phyloP scores from a whole-genome alignment of 805 yeast genomes.

The Saturnispora halmiae region DNA sequence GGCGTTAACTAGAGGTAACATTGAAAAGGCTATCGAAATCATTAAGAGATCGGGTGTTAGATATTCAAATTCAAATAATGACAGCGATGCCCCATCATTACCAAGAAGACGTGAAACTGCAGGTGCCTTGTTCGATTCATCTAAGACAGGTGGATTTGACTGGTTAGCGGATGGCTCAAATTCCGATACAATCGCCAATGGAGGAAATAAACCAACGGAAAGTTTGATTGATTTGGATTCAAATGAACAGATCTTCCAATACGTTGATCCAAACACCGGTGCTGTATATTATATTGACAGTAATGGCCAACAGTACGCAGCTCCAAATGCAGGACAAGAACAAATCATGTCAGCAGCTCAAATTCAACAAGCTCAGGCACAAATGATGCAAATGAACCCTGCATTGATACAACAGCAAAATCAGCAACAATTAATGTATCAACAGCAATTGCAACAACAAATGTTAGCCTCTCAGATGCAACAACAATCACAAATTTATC shows the following conservation, averaged over 20 bases:
- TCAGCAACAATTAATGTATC: constrained; percentile 4
- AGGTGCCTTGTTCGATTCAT: constrained; percentile 25
- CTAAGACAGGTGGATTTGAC: constrained; percentile 30
- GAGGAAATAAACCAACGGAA: constrained; percentile 16
- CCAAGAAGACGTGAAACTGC: constrained; percentile 33
- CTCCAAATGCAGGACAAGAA: constrained; percentile 15
- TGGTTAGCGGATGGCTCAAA: constrained; percentile 25
- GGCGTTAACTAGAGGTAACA: constrained; percentile 47
- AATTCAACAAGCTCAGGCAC: constrained; percentile 25
- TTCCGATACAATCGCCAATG: background rate
- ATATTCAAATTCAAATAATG: background rate
- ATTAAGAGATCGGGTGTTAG: constrained; percentile 34
- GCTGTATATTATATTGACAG: constrained; percentile 57
- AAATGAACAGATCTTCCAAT: constrained; percentile 46
- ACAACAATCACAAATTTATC: background rate
- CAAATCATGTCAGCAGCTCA: constrained; percentile 21
- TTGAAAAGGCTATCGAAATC: constrained; percentile 50
- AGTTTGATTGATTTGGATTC: constrained; percentile 26
- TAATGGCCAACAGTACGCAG: constrained; percentile 54
- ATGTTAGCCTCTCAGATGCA: background rate
- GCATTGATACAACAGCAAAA: constrained; percentile 15
- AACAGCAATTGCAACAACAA: constrained; percentile 9
- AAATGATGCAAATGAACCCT: constrained; percentile 17
- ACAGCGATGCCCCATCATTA: constrained; percentile 39
- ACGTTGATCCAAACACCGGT: constrained; percentile 65